Evolutionary conservation across 2,329 filamentous ascomycete species (phyloP), one percentile per base, ranked within the genome.

Genomic region (Aureobasidium musti): DNA sequence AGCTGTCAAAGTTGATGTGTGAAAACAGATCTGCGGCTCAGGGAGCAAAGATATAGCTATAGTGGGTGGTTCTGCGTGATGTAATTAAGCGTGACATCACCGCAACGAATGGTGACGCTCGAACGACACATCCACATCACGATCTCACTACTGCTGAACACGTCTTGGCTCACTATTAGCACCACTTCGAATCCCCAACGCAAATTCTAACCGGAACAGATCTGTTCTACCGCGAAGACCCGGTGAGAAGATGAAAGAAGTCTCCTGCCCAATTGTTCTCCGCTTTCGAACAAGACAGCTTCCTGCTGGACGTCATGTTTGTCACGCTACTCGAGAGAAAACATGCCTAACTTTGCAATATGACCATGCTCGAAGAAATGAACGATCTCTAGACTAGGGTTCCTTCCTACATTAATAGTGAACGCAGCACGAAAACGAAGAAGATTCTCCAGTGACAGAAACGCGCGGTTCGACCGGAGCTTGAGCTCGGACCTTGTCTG

Each of bases 41-140:
- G 59, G 33, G 14, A 28, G 41, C n/a, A 17, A 30, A 63, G 59
- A 63, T 52, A 63, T 63, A 63, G 43, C 21, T 63, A 14, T 26
- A 13, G 54, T 13, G 13, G 41, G 28, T 19, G 13, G 21, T 28
- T 61, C 5, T 13, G 14, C 52, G 54, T 59, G 54, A 59, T 59
- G 54, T 59, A 57, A 57, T 57, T 43, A 5, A 41, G 37, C 17
- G 43, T 60, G 57, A 61, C 30, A 30, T 47, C 49, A 52, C 49
- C 23, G 19, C 6, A 43, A 19, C 33, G 39, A 59, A 21, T 45
- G 30, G 39, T 59, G 54, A 59, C 54, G 54, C 43, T 59, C 26
- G 54, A 33, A 59, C 54, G 26, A 59, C 39, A 59, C 54, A 45
- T 19, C 21, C 37, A 21, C 54, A 59, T 59, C 54, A 45, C 39